Conservation (phyloP, 352 stramenopile species). For the Phytophthora syringae region DNA sequence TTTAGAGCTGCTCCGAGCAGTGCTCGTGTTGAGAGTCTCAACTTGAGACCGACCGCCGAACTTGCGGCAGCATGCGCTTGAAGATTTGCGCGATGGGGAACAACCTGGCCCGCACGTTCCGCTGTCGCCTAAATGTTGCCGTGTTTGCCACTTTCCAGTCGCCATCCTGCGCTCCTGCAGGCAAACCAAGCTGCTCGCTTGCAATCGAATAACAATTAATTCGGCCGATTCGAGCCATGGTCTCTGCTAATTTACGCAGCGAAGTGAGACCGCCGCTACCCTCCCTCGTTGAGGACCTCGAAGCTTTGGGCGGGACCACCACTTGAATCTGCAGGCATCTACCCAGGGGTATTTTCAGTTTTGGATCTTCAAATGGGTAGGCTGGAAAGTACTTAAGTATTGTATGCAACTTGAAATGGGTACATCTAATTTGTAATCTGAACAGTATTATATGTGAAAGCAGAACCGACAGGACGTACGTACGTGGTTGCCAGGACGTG, state of each 20-base stretch:
- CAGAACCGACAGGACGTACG: too few species aligned
- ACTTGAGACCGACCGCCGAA: conserved; percentile 14
- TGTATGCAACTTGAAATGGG: too few species aligned
- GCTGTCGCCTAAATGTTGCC: conserved; percentile 2
- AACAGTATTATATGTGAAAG: too few species aligned
- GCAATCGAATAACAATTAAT: background rate
- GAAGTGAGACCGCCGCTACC: background rate
- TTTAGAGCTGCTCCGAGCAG: too few species aligned
- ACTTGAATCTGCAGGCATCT: conserved; percentile 9
- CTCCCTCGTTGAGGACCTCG: background rate
- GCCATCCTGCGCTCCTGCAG: background rate
- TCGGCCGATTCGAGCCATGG: background rate
- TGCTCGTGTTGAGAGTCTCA: too few species aligned
- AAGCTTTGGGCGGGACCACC: background rate
- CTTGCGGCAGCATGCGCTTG: conserved; percentile 7
- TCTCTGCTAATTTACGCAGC: background rate
- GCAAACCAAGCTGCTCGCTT: background rate
- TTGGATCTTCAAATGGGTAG: too few species aligned
- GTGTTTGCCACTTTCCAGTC: background rate
- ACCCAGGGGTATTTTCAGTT: too few species aligned
- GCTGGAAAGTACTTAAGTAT: too few species aligned
- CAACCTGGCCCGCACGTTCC: conserved; percentile 11
- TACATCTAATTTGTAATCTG: too few species aligned
- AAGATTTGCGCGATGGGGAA: conserved; percentile 33
- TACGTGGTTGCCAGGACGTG: too few species aligned